phyloP scores from a whole-genome alignment of 1,284 basidiomycete genomes.

The Vanrija sp. region DNA sequence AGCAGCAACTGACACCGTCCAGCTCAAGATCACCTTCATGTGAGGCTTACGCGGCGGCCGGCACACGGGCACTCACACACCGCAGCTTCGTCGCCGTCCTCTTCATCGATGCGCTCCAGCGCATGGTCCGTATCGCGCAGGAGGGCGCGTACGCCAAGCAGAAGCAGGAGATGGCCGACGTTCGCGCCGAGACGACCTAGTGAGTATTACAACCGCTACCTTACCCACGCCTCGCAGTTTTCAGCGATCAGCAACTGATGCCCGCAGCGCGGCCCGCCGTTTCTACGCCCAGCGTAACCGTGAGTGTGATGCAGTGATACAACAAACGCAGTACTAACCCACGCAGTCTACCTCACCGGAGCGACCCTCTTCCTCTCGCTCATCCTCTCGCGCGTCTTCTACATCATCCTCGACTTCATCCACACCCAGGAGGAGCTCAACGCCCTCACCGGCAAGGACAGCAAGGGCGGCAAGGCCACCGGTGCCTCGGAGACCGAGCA shows the following conservation, averaged over 20 bases:
- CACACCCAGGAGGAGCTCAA: slow-evolving; percentile 82
- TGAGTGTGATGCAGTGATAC: slow-evolving; percentile 14
- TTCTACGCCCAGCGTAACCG: slow-evolving; percentile 74
- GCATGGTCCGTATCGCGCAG: slow-evolving; percentile 78
- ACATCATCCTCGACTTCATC: slow-evolving; percentile 85
- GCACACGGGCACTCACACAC: not conserved
- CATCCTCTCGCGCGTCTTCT: slow-evolving; percentile 86
- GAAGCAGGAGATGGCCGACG: slow-evolving; percentile 60
- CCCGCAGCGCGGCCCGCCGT: slow-evolving; percentile 63
- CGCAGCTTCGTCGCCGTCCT: slow-evolving; percentile 75
- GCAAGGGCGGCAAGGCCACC: slow-evolving; percentile 44
- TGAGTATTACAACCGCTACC: slow-evolving; percentile 30
- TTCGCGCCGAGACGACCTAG: slow-evolving; percentile 75
- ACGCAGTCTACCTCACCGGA: slow-evolving; percentile 77
- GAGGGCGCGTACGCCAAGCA: slow-evolving; percentile 62
- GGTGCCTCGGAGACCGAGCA: slow-evolving; percentile 48
- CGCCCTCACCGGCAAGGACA: slow-evolving; percentile 67
- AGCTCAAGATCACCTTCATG: slow-evolving; percentile 92
- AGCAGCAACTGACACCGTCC: slow-evolving; percentile 18
- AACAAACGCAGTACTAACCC: slow-evolving; percentile 31
- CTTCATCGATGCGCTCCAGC: slow-evolving; percentile 75
- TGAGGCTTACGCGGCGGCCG: slow-evolving; percentile 34
- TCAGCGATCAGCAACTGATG: slow-evolving; percentile 1
- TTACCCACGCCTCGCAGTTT: not conserved
- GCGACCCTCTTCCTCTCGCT: slow-evolving; percentile 91